phyloP scores from a whole-genome alignment of 2,329 filamentous ascomycete genomes.

The Venturia carpophila region DNA sequence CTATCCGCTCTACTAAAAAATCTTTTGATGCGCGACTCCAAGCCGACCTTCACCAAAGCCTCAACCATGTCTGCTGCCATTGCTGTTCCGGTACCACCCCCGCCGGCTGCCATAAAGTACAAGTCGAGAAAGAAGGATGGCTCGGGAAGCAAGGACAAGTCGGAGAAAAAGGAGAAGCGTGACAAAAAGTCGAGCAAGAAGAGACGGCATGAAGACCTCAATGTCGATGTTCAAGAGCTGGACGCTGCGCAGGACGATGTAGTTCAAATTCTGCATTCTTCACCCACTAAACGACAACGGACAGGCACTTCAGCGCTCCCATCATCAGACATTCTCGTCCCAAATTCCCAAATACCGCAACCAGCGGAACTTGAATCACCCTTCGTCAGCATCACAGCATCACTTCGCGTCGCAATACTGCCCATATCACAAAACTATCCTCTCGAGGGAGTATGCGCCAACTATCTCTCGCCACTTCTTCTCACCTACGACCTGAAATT shows the following conservation, averaged over 20 bases:
- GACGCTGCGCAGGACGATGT: background rate
- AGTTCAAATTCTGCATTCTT: background rate
- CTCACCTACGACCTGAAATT: constrained; percentile 69
- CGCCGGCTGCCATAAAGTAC: background rate
- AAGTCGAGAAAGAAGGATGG: constrained; percentile 10
- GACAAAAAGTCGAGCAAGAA: constrained; percentile 19
- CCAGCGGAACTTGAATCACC: constrained; percentile 9
- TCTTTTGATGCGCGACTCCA: constrained; percentile 4
- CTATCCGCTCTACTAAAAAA: constrained; percentile 15
- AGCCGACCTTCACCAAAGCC: background rate
- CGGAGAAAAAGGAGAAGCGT: constrained; percentile 22
- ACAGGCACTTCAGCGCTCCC: background rate
- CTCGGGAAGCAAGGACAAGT: constrained; percentile 15
- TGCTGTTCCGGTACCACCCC: background rate
- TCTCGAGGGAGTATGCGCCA: constrained; percentile 65
- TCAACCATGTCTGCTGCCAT: constrained; percentile 9
- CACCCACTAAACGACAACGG: constrained; percentile 12
- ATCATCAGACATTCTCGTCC: background rate
- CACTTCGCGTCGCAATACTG: constrained; percentile 14
- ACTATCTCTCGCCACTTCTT: constrained; percentile 66
- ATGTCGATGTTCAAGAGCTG: constrained; percentile 19
- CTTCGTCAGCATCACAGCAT: constrained; percentile 9
- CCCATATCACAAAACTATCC: constrained; percentile 29
- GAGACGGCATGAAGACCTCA: constrained; percentile 16
- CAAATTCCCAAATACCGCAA: constrained; percentile 5